Evolutionary conservation across 805 yeast species (phyloP).

Genomic region (Tetrapisispora nanseiensis): DNA sequence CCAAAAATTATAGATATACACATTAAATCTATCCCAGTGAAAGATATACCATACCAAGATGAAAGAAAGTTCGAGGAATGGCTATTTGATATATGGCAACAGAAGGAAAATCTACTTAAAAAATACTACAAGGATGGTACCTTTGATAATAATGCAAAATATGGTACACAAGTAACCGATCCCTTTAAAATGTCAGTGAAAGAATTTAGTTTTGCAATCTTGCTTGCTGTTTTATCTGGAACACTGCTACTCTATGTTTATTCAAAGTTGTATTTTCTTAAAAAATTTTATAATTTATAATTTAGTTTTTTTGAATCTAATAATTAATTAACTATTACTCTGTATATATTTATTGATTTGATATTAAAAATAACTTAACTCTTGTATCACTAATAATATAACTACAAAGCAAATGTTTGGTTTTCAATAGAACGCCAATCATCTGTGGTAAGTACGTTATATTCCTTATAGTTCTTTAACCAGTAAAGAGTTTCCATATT

Average conservation of each 20-base stretch:
- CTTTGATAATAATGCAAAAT: slow-evolving; percentile 27
- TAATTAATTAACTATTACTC: background rate
- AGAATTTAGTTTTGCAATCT: background rate
- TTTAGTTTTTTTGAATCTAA: background rate
- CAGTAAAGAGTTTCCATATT: slow-evolving; percentile 61
- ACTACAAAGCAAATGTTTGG: background rate
- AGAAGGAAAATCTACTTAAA: slow-evolving; percentile 68
- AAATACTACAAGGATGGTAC: slow-evolving; percentile 47
- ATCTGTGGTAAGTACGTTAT: slow-evolving; percentile 44
- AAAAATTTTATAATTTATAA: background rate
- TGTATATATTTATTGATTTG: background rate
- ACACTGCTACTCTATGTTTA: background rate
- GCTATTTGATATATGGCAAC: slow-evolving; percentile 64
- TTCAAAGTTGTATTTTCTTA: background rate
- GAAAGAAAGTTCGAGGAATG: slow-evolving; percentile 58
- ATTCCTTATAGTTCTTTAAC: slow-evolving; percentile 43
- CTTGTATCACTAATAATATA: background rate
- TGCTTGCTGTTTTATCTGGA: background rate
- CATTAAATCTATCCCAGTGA: slow-evolving; percentile 45
- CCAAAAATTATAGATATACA: slow-evolving; percentile 60
- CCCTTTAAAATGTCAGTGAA: background rate
- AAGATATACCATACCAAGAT: slow-evolving; percentile 52
- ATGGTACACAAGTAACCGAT: background rate
- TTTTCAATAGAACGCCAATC: slow-evolving; percentile 41
- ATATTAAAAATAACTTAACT: no score